phyloP scores from a whole-genome alignment of 257 asterid species.

The Petunia secreta region DNA sequence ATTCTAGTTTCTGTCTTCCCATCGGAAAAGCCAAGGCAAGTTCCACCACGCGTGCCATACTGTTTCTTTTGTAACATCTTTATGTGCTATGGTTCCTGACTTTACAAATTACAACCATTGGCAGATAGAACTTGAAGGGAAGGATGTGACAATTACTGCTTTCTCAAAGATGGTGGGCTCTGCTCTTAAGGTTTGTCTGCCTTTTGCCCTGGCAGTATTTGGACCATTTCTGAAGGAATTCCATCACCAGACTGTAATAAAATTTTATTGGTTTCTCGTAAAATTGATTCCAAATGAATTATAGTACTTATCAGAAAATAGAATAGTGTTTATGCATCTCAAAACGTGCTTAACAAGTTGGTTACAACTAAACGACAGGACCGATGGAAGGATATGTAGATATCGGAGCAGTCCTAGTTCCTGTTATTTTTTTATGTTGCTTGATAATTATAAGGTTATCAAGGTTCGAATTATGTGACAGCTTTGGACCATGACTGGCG shows the following conservation, averaged over 20 bases:
- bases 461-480: too few species aligned
- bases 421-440: too few species aligned
- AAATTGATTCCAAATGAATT: too few species aligned
- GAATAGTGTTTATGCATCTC: too few species aligned
- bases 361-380: too few species aligned
- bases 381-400: too few species aligned
- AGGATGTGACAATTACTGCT: conserved; percentile 49
- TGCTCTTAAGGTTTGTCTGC: conserved; percentile 48
- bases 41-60: not conserved
- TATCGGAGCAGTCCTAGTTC: too few species aligned
- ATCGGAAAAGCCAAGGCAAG: conserved; percentile 56
- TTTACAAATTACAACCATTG: conserved; percentile 23
- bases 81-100: not conserved
- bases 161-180: conserved; percentile 58
- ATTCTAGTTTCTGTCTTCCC: conserved; percentile 53
- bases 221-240: not conserved
- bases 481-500: too few species aligned
- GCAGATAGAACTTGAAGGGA: conserved; percentile 49
- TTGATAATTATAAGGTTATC: too few species aligned
- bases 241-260: not conserved
- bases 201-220: conserved; percentile 1
- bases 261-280: too few species aligned
- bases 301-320: too few species aligned
- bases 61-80: not conserved
- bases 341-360: too few species aligned